Conservation (phyloP, 805 yeast genomes). For the Maudiozyma bulderi region DNA sequence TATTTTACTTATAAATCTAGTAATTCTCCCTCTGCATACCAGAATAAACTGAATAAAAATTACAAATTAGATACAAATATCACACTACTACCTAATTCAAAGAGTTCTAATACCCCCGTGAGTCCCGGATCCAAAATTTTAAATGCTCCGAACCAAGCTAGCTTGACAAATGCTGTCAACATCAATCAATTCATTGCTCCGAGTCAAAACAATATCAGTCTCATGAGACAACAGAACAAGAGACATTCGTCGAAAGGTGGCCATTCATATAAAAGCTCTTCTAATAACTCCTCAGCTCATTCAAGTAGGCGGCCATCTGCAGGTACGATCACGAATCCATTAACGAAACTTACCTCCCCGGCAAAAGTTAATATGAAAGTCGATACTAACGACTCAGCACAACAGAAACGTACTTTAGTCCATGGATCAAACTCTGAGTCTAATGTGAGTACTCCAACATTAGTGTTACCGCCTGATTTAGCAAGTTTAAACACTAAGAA, state of each 20-base stretch:
- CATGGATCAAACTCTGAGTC: slow-evolving; percentile 5
- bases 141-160: background rate
- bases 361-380: background rate
- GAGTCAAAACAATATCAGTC: background rate
- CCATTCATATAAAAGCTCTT: background rate
- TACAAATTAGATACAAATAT: background rate
- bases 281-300: slow-evolving; percentile 37
- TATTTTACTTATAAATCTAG: background rate
- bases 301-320: slow-evolving; percentile 8
- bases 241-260: background rate
- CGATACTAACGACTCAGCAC: background rate
- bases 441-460: slow-evolving; percentile 13
- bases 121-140: background rate
- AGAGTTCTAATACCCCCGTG: background rate
- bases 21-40: background rate
- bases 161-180: background rate
- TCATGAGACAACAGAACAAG: background rate
- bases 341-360: background rate
- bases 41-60: background rate
- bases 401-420: slow-evolving; percentile 5
- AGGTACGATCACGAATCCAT: background rate
- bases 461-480: slow-evolving; percentile 21
- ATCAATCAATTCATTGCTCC: background rate
- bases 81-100: background rate
- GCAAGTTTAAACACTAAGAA: slow-evolving; percentile 18